Evolutionary conservation across 225 moss, liverwort and hornwort genomes (phyloP).

Genomic region (Thuidium tamariscinum): DNA sequence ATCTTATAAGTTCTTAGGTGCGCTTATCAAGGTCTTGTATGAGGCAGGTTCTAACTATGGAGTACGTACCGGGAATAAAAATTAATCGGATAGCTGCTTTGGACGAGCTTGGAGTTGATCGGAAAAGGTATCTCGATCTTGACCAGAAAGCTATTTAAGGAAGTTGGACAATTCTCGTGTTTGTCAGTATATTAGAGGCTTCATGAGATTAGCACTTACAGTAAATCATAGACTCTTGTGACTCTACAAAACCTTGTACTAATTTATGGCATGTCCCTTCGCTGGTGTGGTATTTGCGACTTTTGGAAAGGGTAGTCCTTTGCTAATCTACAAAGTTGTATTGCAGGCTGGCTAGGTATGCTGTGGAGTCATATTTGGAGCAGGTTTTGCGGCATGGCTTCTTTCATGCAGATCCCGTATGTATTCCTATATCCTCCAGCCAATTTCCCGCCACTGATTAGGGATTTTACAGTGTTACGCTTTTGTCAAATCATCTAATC

Average conservation of each 20-base stretch:
- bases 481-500: background rate
- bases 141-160: background rate
- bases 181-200: background rate
- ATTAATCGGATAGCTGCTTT: constrained; percentile 83
- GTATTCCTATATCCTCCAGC: background rate
- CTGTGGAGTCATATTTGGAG: constrained; percentile 97
- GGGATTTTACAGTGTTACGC: background rate
- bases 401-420: constrained; percentile 97
- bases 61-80: constrained; percentile 98
- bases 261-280: background rate
- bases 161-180: background rate
- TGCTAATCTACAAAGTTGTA: background rate
- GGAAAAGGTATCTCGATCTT: constrained; percentile 64
- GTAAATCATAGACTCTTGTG: background rate
- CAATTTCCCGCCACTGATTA: background rate
- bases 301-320: background rate
- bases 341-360: constrained; percentile 76
- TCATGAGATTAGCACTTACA: background rate
- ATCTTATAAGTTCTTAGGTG: background rate
- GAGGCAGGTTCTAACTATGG: constrained; percentile 87
- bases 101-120: constrained; percentile 94
- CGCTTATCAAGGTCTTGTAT: background rate
- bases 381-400: constrained; percentile 98
- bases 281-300: background rate
- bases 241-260: background rate